A percentile compares a stretch with the other conserved stretches of the same genome.
Evolutionary conservation across 1,284 basidiomycete species (phyloP).

Genomic region (Fomitopsis pinicola): DNA sequence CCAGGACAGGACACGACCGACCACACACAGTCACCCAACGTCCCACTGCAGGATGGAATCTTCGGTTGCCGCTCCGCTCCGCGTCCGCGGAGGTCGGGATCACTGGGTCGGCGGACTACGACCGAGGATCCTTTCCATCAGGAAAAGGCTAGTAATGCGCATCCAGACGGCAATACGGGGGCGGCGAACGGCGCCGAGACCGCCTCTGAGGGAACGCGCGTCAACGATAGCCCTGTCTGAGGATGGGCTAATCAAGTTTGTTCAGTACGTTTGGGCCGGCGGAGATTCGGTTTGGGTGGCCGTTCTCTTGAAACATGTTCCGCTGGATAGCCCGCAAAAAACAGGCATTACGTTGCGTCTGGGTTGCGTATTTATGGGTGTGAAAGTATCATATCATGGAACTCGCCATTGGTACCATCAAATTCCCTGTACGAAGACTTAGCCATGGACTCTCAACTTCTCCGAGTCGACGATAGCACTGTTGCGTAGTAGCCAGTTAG

Average conservation of each 20-base stretch:
- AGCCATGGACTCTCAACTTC: no score
- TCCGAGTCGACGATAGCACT: no score
- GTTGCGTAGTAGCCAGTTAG: no score
- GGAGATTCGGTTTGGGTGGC: no score
- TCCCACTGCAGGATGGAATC: constrained; percentile 24
- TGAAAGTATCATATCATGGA: no score
- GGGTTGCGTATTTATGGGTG: no score
- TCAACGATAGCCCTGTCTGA: background rate
- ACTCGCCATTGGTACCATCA: no score
- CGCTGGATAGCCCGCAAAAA: no score
- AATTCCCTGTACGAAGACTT: no score
- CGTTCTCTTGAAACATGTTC: no score
- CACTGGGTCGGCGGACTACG: background rate
- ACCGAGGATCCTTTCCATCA: background rate
- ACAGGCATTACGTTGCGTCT: no score
- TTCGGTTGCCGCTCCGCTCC: background rate
- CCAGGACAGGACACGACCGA: constrained; percentile 47
- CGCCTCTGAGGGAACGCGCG: background rate
- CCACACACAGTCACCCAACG: constrained; percentile 33
- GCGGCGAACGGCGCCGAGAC: background rate
- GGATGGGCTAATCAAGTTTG: background rate
- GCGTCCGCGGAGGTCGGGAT: background rate
- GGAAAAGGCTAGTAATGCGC: background rate
- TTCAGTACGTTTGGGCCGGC: no score
- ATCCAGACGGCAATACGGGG: background rate